Evolutionary conservation across 2,329 filamentous ascomycete species (phyloP), one percentile per base, ranked within the genome.

Genomic region (Fusarium newnesense): DNA sequence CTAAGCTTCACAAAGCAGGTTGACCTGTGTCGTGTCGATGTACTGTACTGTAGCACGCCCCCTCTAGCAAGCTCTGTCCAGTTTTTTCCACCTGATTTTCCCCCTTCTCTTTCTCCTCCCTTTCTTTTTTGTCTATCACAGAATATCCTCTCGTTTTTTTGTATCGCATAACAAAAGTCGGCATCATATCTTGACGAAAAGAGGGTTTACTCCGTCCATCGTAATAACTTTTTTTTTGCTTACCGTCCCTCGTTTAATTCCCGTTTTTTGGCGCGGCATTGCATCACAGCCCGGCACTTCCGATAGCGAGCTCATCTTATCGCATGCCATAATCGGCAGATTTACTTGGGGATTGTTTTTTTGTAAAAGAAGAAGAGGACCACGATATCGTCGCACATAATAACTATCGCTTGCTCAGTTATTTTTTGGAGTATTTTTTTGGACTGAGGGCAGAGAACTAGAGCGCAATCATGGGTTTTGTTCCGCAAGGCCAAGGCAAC

Each of bases 201-300:
- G 39, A 65, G 52, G 59, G 46, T 42, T 65, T 65, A 53, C 46
- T 60, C 52, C 66, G 26, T 60, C 34, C 37, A 34, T 26, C 15
- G 28, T 46, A 46, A 58, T 64, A 36, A 0, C 34, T 12, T 21
- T 66, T 63, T 43, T 21, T n/a, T 64, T n/a, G 19, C 18, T 54
- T 68, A 26, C 21, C 36, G 53, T 60, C 64, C 40, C 43, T 72
- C 64, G 53, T 73, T 69, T 70, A 69, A 69, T 73, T 58, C 64
- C 37, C 70, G 54, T 36, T 73, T 73, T 60, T 47, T 40, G 46
- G 49, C 26, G 52, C 46, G 26, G 18, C 53, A 63, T 61, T 69
- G 50, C 60, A 69, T 69, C 59, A 57, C 69, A 52, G 50, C 50
- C 69, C 70, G 70, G 67, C 66, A 69, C 65, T 73, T 46, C 70